phyloP scores from a whole-genome alignment of 768 basidiomycete species.

The Amyloporia xantha region DNA sequence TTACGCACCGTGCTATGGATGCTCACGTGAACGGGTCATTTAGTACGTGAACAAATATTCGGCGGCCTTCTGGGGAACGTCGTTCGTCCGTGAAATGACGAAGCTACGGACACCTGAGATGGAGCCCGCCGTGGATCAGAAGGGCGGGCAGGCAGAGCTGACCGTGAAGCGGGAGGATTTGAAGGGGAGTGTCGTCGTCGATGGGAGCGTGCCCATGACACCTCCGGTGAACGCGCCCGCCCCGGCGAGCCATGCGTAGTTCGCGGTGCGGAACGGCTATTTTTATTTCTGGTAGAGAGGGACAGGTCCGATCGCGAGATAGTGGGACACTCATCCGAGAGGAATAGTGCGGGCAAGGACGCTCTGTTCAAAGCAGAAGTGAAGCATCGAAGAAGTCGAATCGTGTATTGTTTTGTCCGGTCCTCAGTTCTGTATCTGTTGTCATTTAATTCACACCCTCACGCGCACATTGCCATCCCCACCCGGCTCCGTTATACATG shows the following conservation, averaged over 20 bases:
- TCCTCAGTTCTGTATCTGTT: neutral
- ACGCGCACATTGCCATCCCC: neutral
- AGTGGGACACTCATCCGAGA: too few species aligned
- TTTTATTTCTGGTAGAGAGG: too few species aligned
- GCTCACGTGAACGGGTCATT: neutral
- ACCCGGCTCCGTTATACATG: neutral
- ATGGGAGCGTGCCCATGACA: slow-evolving; percentile 18
- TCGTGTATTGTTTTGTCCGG: neutral
- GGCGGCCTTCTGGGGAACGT: slow-evolving; percentile 87
- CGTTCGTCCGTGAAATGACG: slow-evolving; percentile 82
- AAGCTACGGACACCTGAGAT: slow-evolving; percentile 31
- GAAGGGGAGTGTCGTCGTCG: slow-evolving; percentile 17
- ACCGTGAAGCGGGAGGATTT: slow-evolving; percentile 19
- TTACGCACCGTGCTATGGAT: neutral
- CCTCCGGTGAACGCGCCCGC: slow-evolving; percentile 19
- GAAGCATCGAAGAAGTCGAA: neutral
- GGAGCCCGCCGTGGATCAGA: slow-evolving; percentile 37
- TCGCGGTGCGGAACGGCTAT: neutral
- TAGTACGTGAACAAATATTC: slow-evolving; percentile 91
- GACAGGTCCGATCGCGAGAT: too few species aligned
- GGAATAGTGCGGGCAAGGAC: too few species aligned
- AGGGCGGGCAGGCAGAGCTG: slow-evolving; percentile 29
- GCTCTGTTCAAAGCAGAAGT: neutral
- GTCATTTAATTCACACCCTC: neutral
- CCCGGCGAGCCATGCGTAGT: neutral